Base-by-base conservation (phyloP, 148 eudicot species). In the Rhododendron molle region DNA sequence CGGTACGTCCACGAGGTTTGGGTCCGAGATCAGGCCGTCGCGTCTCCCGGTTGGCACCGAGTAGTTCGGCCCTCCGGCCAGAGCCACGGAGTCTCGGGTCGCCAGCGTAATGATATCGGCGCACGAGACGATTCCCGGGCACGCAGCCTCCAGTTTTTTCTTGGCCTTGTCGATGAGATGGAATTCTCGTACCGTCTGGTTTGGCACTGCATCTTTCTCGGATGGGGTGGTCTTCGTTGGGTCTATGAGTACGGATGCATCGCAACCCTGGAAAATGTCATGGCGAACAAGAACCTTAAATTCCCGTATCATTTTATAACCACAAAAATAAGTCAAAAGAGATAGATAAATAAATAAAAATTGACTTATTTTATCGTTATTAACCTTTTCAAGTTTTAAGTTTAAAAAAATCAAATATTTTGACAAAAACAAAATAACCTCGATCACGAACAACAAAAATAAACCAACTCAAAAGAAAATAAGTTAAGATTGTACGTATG, bases 261-360 rank as follows among this genome's bases (percentile, higher is more conserved):
- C 76, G 32, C 76, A 71, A 71, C 76, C 76, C 76, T 71, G 18
- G 3, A 13, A 78, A 86, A 65, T 88, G 76, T 32, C 76, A 30
- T 26, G 30, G n/a, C 6, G 30, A 7, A 26, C 7, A 3, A 26
- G 12, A 67, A 9, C 34, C 32, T 26, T n/a, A 58, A 58, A n/a
- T n/a, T 65, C 32, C 6, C 71, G 52, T 49, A 49, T 65, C 71
- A n/a, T 46, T 46, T 46, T 46, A 8, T 46, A 46, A 46, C 49
- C 49, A 46, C 2, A 49, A 49, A 49, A 49, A 2, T 49, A 46
- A 46, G 2, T 46, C 49, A 46, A 46, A 46, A 50, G 54, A 50
- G 54, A 13, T 38, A n/a, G n/a, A n/a, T 3, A 38, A 38, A 38
- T 0, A 38, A 38, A 38, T n/a, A 38, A 38, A 38, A 4, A 0